Percentiles rank a stretch among this genome's conserved stretches.
phyloP scores from a whole-genome alignment of 768 basidiomycete genomes.

The Dioszegia aurantiaca region DNA sequence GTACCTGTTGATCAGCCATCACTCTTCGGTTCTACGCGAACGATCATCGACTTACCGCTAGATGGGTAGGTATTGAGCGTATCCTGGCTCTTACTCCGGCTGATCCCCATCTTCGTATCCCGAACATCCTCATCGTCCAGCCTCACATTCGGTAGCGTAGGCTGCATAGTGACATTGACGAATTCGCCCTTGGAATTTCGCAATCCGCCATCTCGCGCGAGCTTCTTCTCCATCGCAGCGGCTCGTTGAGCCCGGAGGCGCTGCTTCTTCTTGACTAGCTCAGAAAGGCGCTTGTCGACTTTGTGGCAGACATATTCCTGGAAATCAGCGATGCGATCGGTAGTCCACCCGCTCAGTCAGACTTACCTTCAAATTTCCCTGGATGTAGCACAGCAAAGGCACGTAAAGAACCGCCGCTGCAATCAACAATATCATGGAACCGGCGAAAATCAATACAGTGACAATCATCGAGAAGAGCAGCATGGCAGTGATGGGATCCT shows the following conservation, averaged over 20 bases:
- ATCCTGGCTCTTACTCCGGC: constrained; percentile 10
- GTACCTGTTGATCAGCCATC: constrained; percentile 5
- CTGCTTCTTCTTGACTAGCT: constrained; percentile 85
- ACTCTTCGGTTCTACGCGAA: too few species aligned
- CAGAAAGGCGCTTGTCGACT: constrained; percentile 96
- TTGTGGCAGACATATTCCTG: constrained; percentile 98
- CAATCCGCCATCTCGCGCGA: constrained; percentile 78
- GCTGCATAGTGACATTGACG: constrained; percentile 77
- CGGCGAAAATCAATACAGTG: constrained; percentile 81
- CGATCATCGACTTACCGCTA: background rate
- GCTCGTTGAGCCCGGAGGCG: constrained; percentile 79
- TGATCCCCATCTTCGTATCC: constrained; percentile 19
- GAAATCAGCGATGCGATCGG: constrained; percentile 1
- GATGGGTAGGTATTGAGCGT: background rate
- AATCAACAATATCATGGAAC: constrained; percentile 75
- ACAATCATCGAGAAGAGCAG: constrained; percentile 85
- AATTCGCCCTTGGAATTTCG: constrained; percentile 90
- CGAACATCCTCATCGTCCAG: constrained; percentile 67
- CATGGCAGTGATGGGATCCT: constrained; percentile 70
- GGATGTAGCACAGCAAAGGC: constrained; percentile 91
- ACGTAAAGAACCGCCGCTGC: constrained; percentile 83
- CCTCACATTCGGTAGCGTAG: constrained; percentile 88
- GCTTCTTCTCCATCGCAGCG: constrained; percentile 77
- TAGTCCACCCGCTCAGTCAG: too few species aligned
- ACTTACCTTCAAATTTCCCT: constrained; percentile 88